These are phyloP conservation scores for Xylaria castorea DNA, from an alignment of 495 filamentous ascomycete species.

Conservation along the genomic window DNA sequence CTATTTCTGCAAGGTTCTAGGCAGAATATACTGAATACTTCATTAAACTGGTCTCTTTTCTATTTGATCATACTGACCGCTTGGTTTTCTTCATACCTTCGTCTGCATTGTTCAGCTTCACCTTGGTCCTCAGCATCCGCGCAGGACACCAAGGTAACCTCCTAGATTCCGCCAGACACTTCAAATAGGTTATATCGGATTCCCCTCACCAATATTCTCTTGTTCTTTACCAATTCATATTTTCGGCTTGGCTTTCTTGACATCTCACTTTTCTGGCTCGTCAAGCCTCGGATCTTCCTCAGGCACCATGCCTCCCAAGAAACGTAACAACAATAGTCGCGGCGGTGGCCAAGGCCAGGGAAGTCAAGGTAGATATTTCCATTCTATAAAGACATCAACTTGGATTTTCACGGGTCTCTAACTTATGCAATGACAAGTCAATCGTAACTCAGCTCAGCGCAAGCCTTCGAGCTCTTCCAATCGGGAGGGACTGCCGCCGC, in stretches of 20 bases:
- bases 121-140: neutral
- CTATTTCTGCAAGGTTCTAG: neutral
- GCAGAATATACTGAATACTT: neutral
- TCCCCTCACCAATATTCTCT: neutral
- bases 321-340: neutral
- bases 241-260: neutral
- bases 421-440: neutral
- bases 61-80: neutral
- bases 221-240: neutral
- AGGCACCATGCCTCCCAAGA: constrained; percentile 1
- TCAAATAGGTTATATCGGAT: neutral
- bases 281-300: neutral
- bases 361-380: neutral
- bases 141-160: neutral
- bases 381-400: neutral
- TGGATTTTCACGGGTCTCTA: neutral
- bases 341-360: neutral
- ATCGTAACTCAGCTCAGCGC: neutral
- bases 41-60: neutral
- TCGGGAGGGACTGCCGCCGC: neutral
- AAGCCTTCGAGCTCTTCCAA: neutral
- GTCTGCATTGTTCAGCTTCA: neutral
- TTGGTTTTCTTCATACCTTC: neutral
- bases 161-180: neutral
- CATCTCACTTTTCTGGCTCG: neutral